Percentiles rank a stretch among this genome's conserved stretches.
phyloP scores from a whole-genome alignment of 1,139 yeast species.

The Pichia sp. region DNA sequence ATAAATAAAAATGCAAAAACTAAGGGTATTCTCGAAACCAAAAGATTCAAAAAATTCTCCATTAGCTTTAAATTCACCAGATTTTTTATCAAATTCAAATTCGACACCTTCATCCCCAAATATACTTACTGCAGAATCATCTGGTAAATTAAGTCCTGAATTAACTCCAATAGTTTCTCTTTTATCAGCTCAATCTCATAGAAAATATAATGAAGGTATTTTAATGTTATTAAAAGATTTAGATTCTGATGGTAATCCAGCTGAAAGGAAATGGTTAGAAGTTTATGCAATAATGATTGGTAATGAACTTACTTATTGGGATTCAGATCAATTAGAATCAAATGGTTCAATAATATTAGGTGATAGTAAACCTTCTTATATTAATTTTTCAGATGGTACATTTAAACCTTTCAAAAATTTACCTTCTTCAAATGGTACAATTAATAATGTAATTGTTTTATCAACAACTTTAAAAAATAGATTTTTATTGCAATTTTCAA shows the following conservation, averaged over 20 bases:
- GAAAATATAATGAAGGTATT: constrained; percentile 70
- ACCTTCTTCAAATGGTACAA: constrained; percentile 53
- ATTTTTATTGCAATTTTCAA: constrained; percentile 69
- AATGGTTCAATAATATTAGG: constrained; percentile 20
- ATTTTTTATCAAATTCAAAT: not conserved
- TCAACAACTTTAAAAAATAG: constrained; percentile 90
- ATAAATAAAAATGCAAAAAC: constrained; percentile 15
- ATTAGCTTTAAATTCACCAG: not conserved
- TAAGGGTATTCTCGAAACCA: constrained; percentile 21
- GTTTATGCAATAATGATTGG: constrained; percentile 90
- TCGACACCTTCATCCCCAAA: constrained; percentile 14
- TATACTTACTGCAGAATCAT: constrained; percentile 23
- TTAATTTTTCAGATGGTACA: constrained; percentile 88
- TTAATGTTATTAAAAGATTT: constrained; percentile 68
- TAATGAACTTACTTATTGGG: constrained; percentile 89
- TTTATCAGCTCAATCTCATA: constrained; percentile 63
- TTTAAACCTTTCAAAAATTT: constrained; percentile 63
- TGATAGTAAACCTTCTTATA: constrained; percentile 67
- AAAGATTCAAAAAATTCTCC: constrained; percentile 1
- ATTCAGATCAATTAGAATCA: constrained; percentile 62
- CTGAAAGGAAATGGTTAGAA: constrained; percentile 82
- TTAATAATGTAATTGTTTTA: constrained; percentile 74
- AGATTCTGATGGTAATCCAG: constrained; percentile 79
- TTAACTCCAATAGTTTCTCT: constrained; percentile 70
- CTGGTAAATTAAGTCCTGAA: constrained; percentile 48